Evolutionary conservation across 768 basidiomycete genomes (phyloP).

Genomic region (Lentinula aciculospora): DNA sequence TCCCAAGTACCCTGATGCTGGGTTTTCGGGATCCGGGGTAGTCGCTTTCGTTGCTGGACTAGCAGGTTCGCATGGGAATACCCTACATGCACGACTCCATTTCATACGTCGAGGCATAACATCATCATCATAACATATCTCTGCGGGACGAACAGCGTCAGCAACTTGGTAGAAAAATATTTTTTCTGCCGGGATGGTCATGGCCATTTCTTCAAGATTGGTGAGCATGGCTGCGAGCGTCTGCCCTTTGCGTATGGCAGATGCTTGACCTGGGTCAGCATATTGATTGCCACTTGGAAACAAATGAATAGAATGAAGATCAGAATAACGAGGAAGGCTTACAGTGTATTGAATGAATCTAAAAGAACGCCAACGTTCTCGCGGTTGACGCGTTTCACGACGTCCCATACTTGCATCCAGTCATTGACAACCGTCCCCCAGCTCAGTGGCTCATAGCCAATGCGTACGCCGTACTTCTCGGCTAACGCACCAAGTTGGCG

Average conservation of each 20-base stretch:
- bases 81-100: slow-evolving; percentile 32
- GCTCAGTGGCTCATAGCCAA: slow-evolving; percentile 28
- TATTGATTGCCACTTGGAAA: slow-evolving; percentile 27
- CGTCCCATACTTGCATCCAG: slow-evolving; percentile 33
- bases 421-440: slow-evolving; percentile 27
- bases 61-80: slow-evolving; percentile 29
- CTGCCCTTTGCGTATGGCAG: slow-evolving; percentile 16
- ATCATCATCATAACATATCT: slow-evolving; percentile 13
- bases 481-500: slow-evolving; percentile 25
- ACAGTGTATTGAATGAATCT: slow-evolving; percentile 30
- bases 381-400: slow-evolving; percentile 24
- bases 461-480: slow-evolving; percentile 19
- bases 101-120: slow-evolving; percentile 23
- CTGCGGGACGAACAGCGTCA: slow-evolving; percentile 22
- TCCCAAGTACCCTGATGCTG: slow-evolving; percentile 13
- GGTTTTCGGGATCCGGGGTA: slow-evolving; percentile 4
- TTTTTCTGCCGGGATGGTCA: slow-evolving; percentile 25
- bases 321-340: not conserved
- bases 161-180: slow-evolving; percentile 36
- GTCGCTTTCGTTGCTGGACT: not conserved
- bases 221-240: slow-evolving; percentile 13
- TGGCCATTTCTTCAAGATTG: slow-evolving; percentile 22
- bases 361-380: slow-evolving; percentile 32
- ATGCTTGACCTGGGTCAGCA: slow-evolving; percentile 25
- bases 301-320: not conserved